Percentiles rank a stretch among this genome's conserved stretches.
These are phyloP conservation scores for Penicillium capsulatum DNA, from an alignment of 2,329 filamentous ascomycete genomes.

Conservation along the genomic window DNA sequence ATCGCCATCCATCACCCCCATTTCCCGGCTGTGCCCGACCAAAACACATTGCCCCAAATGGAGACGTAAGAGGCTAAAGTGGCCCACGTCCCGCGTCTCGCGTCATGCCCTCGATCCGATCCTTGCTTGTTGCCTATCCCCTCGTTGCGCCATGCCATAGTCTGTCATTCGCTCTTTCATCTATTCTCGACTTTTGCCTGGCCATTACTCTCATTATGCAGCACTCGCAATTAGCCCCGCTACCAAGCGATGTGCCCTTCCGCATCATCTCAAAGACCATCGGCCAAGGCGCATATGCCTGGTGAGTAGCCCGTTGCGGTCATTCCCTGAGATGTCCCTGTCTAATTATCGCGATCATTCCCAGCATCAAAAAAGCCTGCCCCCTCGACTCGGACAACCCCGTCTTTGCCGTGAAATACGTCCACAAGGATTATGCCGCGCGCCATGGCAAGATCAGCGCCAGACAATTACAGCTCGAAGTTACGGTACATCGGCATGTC, in stretches of 20 bases:
- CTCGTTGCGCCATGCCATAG: background rate
- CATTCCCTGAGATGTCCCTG: background rate
- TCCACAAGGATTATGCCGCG: slow-evolving; percentile 93
- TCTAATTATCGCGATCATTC: slow-evolving; percentile 5
- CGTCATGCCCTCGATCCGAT: slow-evolving; percentile 14
- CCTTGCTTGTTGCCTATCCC: slow-evolving; percentile 17
- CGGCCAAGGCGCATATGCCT: slow-evolving; percentile 93
- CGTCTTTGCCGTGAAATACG: slow-evolving; percentile 95
- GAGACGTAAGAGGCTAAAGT: slow-evolving; percentile 36
- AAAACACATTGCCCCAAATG: too few relatives aligned
- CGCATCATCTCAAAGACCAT: slow-evolving; percentile 95
- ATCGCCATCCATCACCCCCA: too few relatives aligned
- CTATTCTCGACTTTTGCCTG: slow-evolving; percentile 8
- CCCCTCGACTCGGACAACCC: slow-evolving; percentile 66
- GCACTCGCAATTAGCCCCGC: slow-evolving; percentile 82
- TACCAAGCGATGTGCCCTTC: slow-evolving; percentile 82
- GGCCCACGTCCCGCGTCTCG: slow-evolving; percentile 26
- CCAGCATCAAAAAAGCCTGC: slow-evolving; percentile 86
- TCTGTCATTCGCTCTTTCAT: slow-evolving; percentile 1
- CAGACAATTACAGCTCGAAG: slow-evolving; percentile 89
- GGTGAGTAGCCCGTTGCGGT: slow-evolving; percentile 51
- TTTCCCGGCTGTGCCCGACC: too few relatives aligned
- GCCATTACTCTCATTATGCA: slow-evolving; percentile 43
- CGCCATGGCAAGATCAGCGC: slow-evolving; percentile 81
- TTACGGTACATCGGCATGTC: slow-evolving; percentile 82